Evolutionary conservation across 164 flowering plant genomes (phyloP).

Genomic region (Sedum album): DNA sequence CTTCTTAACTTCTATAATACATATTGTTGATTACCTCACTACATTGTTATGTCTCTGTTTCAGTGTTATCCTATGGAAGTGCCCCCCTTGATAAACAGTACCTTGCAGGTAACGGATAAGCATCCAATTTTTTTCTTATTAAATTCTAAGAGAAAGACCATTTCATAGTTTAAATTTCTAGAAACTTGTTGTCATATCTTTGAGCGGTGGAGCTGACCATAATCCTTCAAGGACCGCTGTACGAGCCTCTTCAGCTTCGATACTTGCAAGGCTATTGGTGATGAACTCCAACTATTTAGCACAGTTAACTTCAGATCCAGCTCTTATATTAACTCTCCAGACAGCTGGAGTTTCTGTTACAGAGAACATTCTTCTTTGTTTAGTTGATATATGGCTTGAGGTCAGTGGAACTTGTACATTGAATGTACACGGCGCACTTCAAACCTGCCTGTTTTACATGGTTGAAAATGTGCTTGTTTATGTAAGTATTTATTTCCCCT

Average conservation of each 20-base stretch:
- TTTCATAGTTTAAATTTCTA: conserved; percentile 16
- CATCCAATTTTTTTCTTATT: background rate
- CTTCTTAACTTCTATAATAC: background rate
- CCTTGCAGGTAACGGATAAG: conserved; percentile 50
- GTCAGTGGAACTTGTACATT: conserved; percentile 29
- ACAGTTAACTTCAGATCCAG: conserved; percentile 67
- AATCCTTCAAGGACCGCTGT: conserved; percentile 77
- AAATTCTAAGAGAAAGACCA: no score
- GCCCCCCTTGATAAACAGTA: conserved; percentile 64
- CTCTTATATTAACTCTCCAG: conserved; percentile 52
- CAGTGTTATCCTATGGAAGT: conserved; percentile 80
- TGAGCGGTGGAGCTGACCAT: conserved; percentile 78
- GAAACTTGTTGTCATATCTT: conserved; percentile 70
- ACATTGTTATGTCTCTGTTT: conserved; percentile 9
- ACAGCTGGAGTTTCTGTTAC: conserved; percentile 46
- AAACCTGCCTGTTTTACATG: background rate
- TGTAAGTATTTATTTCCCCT: background rate
- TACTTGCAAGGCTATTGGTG: conserved; percentile 82
- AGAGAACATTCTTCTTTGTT: conserved; percentile 73
- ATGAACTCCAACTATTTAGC: conserved; percentile 77
- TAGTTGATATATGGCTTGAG: conserved; percentile 95
- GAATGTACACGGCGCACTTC: background rate
- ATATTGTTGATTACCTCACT: background rate
- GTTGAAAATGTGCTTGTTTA: background rate
- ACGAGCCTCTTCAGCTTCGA: conserved; percentile 70